Percentiles rank a stretch among this genome's conserved stretches.
These are phyloP conservation scores for Talaromyces proteolyticus DNA, from an alignment of 495 filamentous ascomycete species.

Conservation along the genomic window DNA sequence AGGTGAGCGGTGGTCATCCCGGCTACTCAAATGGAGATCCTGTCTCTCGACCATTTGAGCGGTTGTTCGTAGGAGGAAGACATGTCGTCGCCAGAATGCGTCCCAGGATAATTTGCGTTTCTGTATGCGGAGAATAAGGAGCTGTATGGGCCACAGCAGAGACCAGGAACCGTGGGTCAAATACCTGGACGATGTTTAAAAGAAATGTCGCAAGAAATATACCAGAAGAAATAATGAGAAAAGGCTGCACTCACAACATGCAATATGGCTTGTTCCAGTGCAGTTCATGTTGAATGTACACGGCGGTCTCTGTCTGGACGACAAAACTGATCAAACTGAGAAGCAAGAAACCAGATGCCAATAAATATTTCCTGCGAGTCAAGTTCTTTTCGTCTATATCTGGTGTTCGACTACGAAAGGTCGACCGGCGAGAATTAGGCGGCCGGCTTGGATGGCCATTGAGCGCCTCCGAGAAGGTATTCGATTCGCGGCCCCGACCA, in stretches of 20 bases:
- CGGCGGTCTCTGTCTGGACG: slow-evolving; percentile 89
- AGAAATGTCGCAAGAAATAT: slow-evolving; percentile 1
- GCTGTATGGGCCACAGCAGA: slow-evolving; percentile 79
- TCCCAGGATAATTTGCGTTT: slow-evolving; percentile 69
- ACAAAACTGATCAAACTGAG: slow-evolving; percentile 77
- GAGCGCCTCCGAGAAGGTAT: slow-evolving; percentile 21
- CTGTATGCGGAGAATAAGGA: slow-evolving; percentile 70
- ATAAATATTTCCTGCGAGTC: slow-evolving; percentile 75
- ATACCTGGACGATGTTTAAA: slow-evolving; percentile 45
- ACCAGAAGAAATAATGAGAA: slow-evolving; percentile 10
- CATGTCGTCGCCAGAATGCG: slow-evolving; percentile 82
- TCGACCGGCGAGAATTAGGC: slow-evolving; percentile 44
- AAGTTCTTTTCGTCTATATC: slow-evolving; percentile 50
- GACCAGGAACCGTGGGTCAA: slow-evolving; percentile 92
- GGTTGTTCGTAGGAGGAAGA: slow-evolving; percentile 66
- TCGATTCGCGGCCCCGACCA: slow-evolving; percentile 34
- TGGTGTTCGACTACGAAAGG: slow-evolving; percentile 58
- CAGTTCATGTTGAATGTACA: slow-evolving; percentile 84
- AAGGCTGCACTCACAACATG: slow-evolving; percentile 70
- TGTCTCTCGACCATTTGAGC: slow-evolving; percentile 80
- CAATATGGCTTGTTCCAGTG: slow-evolving; percentile 95
- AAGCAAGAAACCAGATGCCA: slow-evolving; percentile 75
- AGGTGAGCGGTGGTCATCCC: slow-evolving; percentile 48
- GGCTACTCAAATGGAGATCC: slow-evolving; percentile 48
- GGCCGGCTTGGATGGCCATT: slow-evolving; percentile 32